These are phyloP conservation scores for Euphrasia arctica DNA, from an alignment of 305 asterid species.

Conservation along the genomic window DNA sequence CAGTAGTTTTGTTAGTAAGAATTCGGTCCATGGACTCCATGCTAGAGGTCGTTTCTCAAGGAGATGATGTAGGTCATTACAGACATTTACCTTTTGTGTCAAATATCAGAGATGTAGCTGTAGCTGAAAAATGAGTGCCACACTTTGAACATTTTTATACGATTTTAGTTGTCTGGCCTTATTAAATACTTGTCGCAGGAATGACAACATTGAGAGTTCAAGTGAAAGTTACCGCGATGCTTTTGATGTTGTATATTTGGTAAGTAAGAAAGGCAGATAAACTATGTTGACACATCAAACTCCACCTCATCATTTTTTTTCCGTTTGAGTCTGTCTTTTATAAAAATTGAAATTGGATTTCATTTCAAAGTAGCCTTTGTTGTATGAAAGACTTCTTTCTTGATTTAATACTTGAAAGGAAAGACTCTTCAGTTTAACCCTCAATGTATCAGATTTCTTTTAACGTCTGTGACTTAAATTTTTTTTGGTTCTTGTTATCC, in stretches of 20 bases:
- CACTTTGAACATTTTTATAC: neutral
- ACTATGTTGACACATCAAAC: too few species aligned
- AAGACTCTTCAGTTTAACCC: too few species aligned
- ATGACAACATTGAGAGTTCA: slow-evolving; percentile 70
- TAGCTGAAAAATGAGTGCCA: slow-evolving; percentile 8
- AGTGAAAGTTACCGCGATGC: slow-evolving; percentile 62
- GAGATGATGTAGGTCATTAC: neutral
- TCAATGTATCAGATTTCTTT: too few species aligned
- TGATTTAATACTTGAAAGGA: neutral
- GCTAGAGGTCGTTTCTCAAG: slow-evolving; percentile 13
- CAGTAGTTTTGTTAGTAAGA: neutral
- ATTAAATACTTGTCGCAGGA: slow-evolving; percentile 48
- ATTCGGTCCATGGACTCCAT: neutral
- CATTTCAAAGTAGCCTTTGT: neutral
- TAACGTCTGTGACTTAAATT: too few species aligned
- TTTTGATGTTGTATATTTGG: slow-evolving; percentile 82
- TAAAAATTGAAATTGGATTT: neutral
- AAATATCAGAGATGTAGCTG: neutral
- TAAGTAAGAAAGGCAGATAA: slow-evolving; percentile 27
- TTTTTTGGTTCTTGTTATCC: too few species aligned
- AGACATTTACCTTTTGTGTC: neutral
- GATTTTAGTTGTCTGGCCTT: slow-evolving; percentile 20
- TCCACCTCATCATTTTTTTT: too few species aligned
- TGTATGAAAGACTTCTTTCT: neutral
- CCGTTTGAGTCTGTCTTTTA: too few species aligned